phyloP scores from a whole-genome alignment of 83 land plant species.

The Picea engelmannii region DNA sequence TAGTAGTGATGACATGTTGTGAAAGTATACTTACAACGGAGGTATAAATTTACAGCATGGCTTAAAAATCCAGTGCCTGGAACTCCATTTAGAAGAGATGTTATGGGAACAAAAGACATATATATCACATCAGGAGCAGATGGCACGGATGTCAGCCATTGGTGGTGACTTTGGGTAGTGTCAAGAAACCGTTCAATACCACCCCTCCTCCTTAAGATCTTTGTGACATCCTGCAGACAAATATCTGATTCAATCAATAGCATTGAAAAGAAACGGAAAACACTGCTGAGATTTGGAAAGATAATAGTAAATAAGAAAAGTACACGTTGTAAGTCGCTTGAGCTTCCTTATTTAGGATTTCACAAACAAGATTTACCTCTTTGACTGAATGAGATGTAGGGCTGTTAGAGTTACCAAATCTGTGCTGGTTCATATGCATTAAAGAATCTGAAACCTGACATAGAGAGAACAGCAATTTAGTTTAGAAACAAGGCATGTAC shows the following conservation, averaged over 20 bases:
- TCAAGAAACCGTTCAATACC: slow-evolving; percentile 47
- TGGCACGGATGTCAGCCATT: slow-evolving; percentile 83
- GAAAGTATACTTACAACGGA: slow-evolving; percentile 61
- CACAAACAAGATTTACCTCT: slow-evolving; percentile 35
- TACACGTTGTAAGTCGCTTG: background rate
- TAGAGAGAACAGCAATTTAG: background rate
- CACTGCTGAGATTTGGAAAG: background rate
- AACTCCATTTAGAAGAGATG: slow-evolving; percentile 81
- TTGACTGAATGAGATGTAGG: slow-evolving; percentile 60
- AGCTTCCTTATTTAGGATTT: background rate
- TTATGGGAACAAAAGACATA: slow-evolving; percentile 89
- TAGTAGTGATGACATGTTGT: background rate
- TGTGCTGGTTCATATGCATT: slow-evolving; percentile 28
- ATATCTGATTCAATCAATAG: background rate
- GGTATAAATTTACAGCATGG: slow-evolving; percentile 91
- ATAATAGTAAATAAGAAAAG: background rate
- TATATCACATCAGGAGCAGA: slow-evolving; percentile 80
- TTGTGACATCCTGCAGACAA: slow-evolving; percentile 65
- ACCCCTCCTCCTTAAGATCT: slow-evolving; percentile 82
- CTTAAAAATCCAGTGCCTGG: slow-evolving; percentile 87
- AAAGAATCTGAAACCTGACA: slow-evolving; percentile 19
- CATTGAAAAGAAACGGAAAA: background rate
- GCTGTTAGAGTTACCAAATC: slow-evolving; percentile 50
- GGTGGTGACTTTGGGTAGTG: slow-evolving; percentile 52
- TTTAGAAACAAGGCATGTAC: background rate